These are phyloP conservation scores for Punica granatum DNA, from an alignment of 345 rosid species.

Conservation along the genomic window DNA sequence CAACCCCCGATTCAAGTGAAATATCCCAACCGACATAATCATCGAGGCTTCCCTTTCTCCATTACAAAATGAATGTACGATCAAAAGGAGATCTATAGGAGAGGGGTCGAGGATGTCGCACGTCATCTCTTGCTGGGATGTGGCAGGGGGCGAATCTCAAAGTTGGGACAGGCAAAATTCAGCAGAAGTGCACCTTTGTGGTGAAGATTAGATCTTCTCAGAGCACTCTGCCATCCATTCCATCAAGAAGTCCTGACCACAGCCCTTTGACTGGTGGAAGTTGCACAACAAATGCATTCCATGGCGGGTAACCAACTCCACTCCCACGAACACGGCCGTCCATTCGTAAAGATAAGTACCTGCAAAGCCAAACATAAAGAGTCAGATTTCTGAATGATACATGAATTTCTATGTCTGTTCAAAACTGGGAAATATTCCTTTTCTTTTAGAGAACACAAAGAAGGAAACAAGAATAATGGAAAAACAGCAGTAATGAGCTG, in stretches of 20 bases:
- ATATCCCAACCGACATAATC: background rate
- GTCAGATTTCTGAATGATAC: background rate
- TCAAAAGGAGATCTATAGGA: background rate
- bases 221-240: slow-evolving; percentile 75
- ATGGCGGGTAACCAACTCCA: slow-evolving; percentile 95
- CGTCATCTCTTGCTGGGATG: background rate
- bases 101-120: background rate
- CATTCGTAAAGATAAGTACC: slow-evolving; percentile 78
- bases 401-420: background rate
- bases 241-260: slow-evolving; percentile 93
- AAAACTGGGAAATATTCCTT: background rate
- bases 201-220: background rate
- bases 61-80: background rate
- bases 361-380: slow-evolving; percentile 20
- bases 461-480: no score
- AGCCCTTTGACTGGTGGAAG: slow-evolving; percentile 83
- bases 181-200: background rate
- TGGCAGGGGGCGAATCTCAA: background rate
- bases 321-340: slow-evolving; percentile 96
- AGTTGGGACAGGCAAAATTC: background rate
- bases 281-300: slow-evolving; percentile 93
- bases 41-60: background rate
- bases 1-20: background rate
- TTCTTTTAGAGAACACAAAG: background rate
- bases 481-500: background rate